Evolutionary conservation across 352 stramenopile genomes (phyloP).

Genomic region (Phytophthora constricta): DNA sequence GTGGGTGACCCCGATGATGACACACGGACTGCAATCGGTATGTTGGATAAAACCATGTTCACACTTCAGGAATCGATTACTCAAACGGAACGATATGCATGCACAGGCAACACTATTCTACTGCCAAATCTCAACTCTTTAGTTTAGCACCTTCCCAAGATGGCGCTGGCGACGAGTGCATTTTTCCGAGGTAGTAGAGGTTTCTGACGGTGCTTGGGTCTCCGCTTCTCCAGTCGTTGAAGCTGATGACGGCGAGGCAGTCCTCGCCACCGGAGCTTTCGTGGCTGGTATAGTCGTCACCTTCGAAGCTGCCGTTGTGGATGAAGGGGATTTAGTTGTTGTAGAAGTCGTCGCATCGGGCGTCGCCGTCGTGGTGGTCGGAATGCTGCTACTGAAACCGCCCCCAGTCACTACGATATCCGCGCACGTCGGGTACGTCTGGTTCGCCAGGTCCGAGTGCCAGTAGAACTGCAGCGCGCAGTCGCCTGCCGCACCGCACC

Average conservation of each 20-base stretch:
- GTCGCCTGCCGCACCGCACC: conserved; percentile 46
- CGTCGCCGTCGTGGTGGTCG: conserved; percentile 9
- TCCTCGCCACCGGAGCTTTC: not conserved
- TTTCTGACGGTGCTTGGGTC: too few relatives aligned
- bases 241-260: conserved; percentile 1
- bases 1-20: too few relatives aligned
- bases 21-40: too few relatives aligned
- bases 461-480: conserved; percentile 72
- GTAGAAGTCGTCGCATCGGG: not conserved
- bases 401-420: conserved; percentile 52
- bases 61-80: too few relatives aligned
- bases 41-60: too few relatives aligned
- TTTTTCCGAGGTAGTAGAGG: conserved; percentile 10
- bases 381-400: not conserved
- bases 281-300: not conserved
- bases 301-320: not conserved
- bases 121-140: not conserved
- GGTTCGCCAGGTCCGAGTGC: conserved; percentile 62
- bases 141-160: not conserved
- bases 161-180: conserved; percentile 26
- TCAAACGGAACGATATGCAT: too few relatives aligned
- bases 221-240: conserved; percentile 10
- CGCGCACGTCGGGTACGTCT: conserved; percentile 68
- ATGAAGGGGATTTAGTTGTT: not conserved
- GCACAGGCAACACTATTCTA: not conserved